Conservation (phyloP, 352 stramenopile species). For the Phytophthora sojae region DNA sequence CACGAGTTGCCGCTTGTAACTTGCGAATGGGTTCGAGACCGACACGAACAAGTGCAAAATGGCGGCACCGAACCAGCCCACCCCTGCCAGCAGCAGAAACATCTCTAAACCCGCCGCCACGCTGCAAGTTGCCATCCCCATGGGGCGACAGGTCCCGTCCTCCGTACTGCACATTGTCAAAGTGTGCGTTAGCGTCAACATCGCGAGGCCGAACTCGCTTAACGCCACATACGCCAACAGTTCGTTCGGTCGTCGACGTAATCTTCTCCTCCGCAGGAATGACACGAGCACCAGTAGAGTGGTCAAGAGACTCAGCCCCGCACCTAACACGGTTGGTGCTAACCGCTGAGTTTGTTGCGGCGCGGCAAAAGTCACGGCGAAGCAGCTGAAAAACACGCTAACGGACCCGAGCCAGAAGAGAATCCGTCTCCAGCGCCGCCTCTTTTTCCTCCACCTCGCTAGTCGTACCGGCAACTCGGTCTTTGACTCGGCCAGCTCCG, state of each 20-base stretch:
- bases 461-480: constrained; percentile 40
- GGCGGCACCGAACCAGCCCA: constrained; percentile 74
- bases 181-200: constrained; percentile 55
- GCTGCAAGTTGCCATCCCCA: constrained; percentile 49
- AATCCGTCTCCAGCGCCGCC: constrained; percentile 26
- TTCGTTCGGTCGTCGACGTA: constrained; percentile 65
- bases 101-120: constrained; percentile 55
- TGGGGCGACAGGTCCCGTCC: constrained; percentile 43
- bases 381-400: constrained; percentile 47
- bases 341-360: constrained; percentile 46
- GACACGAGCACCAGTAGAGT: constrained; percentile 61
- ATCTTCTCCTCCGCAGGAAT: constrained; percentile 48
- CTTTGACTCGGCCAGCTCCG: constrained; percentile 34
- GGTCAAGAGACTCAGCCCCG: constrained; percentile 59
- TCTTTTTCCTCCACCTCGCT: constrained; percentile 37
- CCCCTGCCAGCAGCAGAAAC: constrained; percentile 64
- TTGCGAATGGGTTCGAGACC: constrained; percentile 78
- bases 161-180: constrained; percentile 50
- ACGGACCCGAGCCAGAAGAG: constrained; percentile 44
- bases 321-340: constrained; percentile 55
- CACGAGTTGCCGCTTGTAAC: constrained; percentile 69
- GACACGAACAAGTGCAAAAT: constrained; percentile 81
- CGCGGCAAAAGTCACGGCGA: constrained; percentile 54
- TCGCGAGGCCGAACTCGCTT: constrained; percentile 63
- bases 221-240: constrained; percentile 70